Base-by-base conservation (phyloP, 257 asterid species). In the Rhazya stricta region DNA sequence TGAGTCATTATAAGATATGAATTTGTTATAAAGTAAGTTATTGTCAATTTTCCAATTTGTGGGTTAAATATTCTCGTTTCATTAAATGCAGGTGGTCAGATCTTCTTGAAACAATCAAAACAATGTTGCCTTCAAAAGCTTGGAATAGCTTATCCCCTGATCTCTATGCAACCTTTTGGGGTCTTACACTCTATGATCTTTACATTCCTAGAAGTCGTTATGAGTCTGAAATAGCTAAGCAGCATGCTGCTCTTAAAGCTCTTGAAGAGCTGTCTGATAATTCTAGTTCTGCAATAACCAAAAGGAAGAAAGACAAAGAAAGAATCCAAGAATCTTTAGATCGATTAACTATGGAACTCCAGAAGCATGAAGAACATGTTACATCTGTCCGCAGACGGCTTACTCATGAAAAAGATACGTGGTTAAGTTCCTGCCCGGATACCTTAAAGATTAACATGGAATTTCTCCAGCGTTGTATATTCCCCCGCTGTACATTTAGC, bases 111-210 rank as follows among this genome's bases (percentile, higher is more conserved):
- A 91, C 96, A 36, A 89, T 95, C 82, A 91, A 81, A 84, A 86
- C 94, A 75, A 91, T 95, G 98, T 84, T 95, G 81, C 99, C 99
- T 72, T 74, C 96, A 45, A 95, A 91, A 82, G 98, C 99, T 69
- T 95, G 99, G 99, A 95, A 95, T 84, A 95, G 99, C 80, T 86
- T 95, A 84, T 95, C 99, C 75, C 91, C 99, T 69, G 99, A 95
- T 83, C 86, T 95, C 54, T 95, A 92, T 83, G 96, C 96, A 37
- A 93, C 99, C 79, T 95, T 95, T 81, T 95, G 99, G 99, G 98
- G 99, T 86, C 98, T 95, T 80, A 88, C 97, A 23, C 85, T 95
- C 45, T 95, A 95, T 80, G 99, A 95, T 88, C 97, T 95, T 78
- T 88, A 92, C 80, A 97, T 92, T 73, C 99, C 99, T 69, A 85